Percentiles rank a stretch among this genome's conserved stretches.
These are phyloP conservation scores for Stemphylium beticola DNA, from an alignment of 2,329 filamentous ascomycete genomes.

Conservation along the genomic window DNA sequence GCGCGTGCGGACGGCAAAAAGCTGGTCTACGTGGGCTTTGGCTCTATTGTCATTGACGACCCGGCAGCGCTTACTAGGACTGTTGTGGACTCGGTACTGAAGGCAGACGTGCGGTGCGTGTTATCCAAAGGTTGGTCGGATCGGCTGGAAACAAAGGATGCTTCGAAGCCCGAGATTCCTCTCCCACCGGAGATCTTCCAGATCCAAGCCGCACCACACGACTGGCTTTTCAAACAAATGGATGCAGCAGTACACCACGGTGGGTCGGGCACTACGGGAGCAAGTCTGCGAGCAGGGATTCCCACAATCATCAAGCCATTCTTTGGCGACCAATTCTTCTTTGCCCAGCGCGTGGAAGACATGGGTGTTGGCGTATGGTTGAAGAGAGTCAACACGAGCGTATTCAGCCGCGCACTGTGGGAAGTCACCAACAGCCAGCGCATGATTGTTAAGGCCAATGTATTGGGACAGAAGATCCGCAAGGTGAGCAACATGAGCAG, in stretches of 20 bases:
- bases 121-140: slow-evolving; percentile 98
- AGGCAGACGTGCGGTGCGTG: slow-evolving; percentile 92
- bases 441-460: slow-evolving; percentile 85
- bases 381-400: slow-evolving; percentile 85
- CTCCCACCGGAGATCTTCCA: slow-evolving; percentile 81
- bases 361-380: slow-evolving; percentile 89
- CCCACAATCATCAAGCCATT: slow-evolving; percentile 96
- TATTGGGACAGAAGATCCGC: slow-evolving; percentile 85
- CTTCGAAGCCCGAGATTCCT: slow-evolving; percentile 68
- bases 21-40: slow-evolving; percentile 95
- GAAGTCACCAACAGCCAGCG: slow-evolving; percentile 87
- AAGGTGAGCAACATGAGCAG: slow-evolving; percentile 63
- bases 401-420: slow-evolving; percentile 87
- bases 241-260: slow-evolving; percentile 95
- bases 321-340: slow-evolving; percentile 98
- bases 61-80: slow-evolving; percentile 86
- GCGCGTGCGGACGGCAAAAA: slow-evolving; percentile 85
- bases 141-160: slow-evolving; percentile 66
- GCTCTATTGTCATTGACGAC: slow-evolving; percentile 92
- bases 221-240: slow-evolving; percentile 94
- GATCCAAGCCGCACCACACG: slow-evolving; percentile 90
- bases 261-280: slow-evolving; percentile 92
- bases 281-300: slow-evolving; percentile 85
- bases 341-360: slow-evolving; percentile 86
- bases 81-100: slow-evolving; percentile 89